Base-by-base conservation (phyloP, 208 protist species). In the Zelonia costaricensis region DNA sequence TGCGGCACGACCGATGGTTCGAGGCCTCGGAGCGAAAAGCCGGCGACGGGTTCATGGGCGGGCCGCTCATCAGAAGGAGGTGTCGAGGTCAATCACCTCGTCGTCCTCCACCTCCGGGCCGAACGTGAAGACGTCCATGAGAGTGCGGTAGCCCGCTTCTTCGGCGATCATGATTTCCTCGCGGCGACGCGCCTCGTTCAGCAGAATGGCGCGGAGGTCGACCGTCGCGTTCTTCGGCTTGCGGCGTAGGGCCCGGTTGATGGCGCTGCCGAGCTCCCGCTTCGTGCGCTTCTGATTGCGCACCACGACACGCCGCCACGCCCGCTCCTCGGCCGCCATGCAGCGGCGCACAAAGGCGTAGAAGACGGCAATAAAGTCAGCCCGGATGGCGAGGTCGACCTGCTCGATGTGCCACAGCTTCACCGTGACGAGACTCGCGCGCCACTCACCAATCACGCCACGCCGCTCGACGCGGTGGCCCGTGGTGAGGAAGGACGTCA, bases 361-460 rank as follows among this genome's bases (percentile, higher is more conserved):
- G 42, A 78, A 74, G 25, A 69, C 47, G 18, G 22, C 8, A 15
- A 76, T 27, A 47, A 80, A 80, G 36, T 86, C 72, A 3, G 33
- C 31, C 1, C 80, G 76, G 13, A 82, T 78, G 45, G 69, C 63
- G 6, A 28, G 54, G 38, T 80, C 65, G 22, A 80, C 62, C 53
- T 72, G 51, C 40, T 80, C 64, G 18, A 86, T 47, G 54, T 79
- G 72, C 59, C 76, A 80, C 40, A 76, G 28, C 51, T 76, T 77
- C 25, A 82, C 30, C 4, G 33, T 39, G 16, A 77, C 39, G 31
- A 64, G 64, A 12, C 62, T 49, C 10, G 40, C 51, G 48, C 68
- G 56, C 68, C 71, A 80, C 38, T 82, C 66, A 13, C 48, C 39
- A 23, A 86, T 77, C 40, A 76, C 73, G 22, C 22, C 64, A 23